These are phyloP conservation scores for Triticum monococcum DNA, from an alignment of 176 grass and related monocot species.

Conservation along the genomic window DNA sequence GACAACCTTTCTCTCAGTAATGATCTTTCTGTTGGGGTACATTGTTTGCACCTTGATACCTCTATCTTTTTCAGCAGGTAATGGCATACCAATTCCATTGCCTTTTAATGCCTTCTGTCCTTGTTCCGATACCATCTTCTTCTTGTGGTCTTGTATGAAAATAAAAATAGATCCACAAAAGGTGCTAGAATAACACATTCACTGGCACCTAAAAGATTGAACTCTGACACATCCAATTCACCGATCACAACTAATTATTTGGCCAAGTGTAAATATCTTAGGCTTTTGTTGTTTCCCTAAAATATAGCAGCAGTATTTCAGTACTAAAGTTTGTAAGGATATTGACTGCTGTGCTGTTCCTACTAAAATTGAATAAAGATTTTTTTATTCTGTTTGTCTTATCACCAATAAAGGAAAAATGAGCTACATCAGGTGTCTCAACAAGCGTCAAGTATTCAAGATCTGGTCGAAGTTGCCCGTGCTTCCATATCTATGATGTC, in stretches of 20 bases:
- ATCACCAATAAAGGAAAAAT: slow-evolving; percentile 69
- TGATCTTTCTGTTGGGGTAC: slow-evolving; percentile 51
- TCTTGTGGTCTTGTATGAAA: slow-evolving; percentile 5
- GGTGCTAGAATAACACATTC: slow-evolving; percentile 23
- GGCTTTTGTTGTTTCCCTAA: not conserved
- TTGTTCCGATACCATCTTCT: slow-evolving; percentile 18
- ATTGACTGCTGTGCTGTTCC: not conserved
- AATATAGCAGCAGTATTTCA: slow-evolving; percentile 15
- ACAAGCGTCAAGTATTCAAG: slow-evolving; percentile 97
- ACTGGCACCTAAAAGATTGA: not conserved
- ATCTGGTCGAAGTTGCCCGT: slow-evolving; percentile 81
- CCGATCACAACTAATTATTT: not conserved
- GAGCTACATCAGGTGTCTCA: slow-evolving; percentile 97
- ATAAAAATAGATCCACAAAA: slow-evolving; percentile 6
- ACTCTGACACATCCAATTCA: not conserved
- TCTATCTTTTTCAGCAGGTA: slow-evolving; percentile 87
- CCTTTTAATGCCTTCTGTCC: not conserved
- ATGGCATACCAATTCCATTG: slow-evolving; percentile 5
- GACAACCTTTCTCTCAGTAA: slow-evolving; percentile 36
- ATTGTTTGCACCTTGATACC: slow-evolving; percentile 87
- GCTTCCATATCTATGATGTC: slow-evolving; percentile 85
- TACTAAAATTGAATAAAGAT: not conserved
- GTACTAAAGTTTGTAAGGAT: slow-evolving; percentile 17
- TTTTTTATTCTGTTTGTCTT: not conserved
- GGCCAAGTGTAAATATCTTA: slow-evolving; percentile 12